phyloP scores from a whole-genome alignment of 176 grass and related monocot genomes.

The Carex littledalei region DNA sequence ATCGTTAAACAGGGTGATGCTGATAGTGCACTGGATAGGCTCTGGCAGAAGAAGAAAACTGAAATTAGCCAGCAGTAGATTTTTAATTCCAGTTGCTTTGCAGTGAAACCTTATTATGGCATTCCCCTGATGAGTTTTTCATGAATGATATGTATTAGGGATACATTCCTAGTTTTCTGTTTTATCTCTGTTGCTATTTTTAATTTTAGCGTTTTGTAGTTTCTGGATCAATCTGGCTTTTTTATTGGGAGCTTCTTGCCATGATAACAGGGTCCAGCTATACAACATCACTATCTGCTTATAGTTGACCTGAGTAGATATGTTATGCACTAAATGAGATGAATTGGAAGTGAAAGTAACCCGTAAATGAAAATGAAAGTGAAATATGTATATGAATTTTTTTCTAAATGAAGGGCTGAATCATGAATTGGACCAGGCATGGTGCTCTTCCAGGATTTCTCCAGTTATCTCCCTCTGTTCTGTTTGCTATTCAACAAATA shows the following conservation, averaged over 20 bases:
- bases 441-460: neutral
- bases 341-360: neutral
- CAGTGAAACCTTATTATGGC: neutral
- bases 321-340: neutral
- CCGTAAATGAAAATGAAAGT: neutral
- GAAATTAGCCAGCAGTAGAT: slow-evolving; percentile 63
- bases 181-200: neutral
- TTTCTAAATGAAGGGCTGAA: too few relatives aligned
- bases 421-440: neutral
- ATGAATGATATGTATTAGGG: neutral
- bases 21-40: slow-evolving; percentile 67
- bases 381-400: neutral
- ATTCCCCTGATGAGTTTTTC: neutral
- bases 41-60: slow-evolving; percentile 86
- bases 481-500: too few relatives aligned
- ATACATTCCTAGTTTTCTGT: neutral
- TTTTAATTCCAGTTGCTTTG: neutral
- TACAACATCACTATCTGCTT: neutral
- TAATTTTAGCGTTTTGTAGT: neutral
- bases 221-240: neutral
- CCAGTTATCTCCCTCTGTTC: too few relatives aligned
- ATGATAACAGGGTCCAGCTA: neutral
- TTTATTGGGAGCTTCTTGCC: neutral
- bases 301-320: neutral
- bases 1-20: slow-evolving; percentile 49